A percentile compares a stretch with the other conserved stretches of the same genome.
phyloP scores from a whole-genome alignment of 345 rosid species.

The Xanthoceras sorbifolium region DNA sequence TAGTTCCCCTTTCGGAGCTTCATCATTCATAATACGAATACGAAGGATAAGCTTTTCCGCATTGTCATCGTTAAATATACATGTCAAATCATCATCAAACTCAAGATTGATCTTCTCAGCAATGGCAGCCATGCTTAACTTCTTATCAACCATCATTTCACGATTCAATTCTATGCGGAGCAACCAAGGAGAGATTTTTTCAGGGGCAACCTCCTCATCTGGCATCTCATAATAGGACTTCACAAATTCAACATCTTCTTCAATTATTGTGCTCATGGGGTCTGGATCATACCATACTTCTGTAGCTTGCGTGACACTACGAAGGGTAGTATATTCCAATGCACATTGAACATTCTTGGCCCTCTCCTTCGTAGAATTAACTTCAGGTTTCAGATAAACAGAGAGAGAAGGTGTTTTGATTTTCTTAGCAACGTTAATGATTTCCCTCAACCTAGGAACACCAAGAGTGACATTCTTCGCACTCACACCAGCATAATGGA shows the following conservation, averaged over 20 bases:
- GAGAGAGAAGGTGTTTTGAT: conserved; percentile 95
- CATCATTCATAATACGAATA: conserved; percentile 93
- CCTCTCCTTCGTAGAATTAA: conserved; percentile 77
- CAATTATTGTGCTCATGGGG: conserved; percentile 87
- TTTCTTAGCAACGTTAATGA: conserved; percentile 92
- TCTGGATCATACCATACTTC: conserved; percentile 99
- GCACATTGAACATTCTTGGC: conserved; percentile 98
- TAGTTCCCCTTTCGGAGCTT: conserved; percentile 83
- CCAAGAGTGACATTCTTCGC: conserved; percentile 99
- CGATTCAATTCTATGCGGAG: conserved; percentile 97
- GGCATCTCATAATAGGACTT: conserved; percentile 98
- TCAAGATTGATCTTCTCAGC: conserved; percentile 94
- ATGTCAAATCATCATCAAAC: conserved; percentile 89
- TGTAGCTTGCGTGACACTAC: conserved; percentile 93
- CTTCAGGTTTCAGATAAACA: conserved; percentile 74
- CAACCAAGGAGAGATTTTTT: conserved; percentile 96
- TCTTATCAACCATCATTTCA: conserved; percentile 99
- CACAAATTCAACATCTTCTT: conserved; percentile 91
- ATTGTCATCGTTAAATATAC: conserved; percentile 95
- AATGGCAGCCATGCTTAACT: conserved; percentile 92
- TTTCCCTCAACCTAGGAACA: conserved; percentile 94
- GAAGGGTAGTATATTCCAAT: conserved; percentile 90
- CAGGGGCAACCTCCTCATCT: conserved; percentile 92
- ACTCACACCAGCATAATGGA: conserved; percentile 99
- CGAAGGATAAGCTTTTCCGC: conserved; percentile 90